These are phyloP conservation scores for Rhodocollybia butyracea DNA, from an alignment of 768 basidiomycete species.

Conservation along the genomic window DNA sequence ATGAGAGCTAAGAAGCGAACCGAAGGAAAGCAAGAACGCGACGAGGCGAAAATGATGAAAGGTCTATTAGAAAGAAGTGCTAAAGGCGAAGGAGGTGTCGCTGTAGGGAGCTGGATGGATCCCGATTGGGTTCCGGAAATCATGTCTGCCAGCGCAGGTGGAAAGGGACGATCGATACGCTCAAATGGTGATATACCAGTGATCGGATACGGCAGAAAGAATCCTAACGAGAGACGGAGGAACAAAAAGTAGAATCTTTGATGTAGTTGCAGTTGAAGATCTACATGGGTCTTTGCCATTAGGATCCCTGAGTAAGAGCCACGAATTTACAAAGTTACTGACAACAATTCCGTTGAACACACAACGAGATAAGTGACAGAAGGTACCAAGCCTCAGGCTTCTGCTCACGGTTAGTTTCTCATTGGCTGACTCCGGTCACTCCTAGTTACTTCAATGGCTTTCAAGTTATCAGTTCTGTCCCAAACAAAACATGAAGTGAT, in stretches of 20 bases:
- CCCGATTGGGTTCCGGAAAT: conserved; percentile 93
- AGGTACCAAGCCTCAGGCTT: too few species aligned
- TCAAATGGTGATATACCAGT: conserved; percentile 69
- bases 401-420: too few species aligned
- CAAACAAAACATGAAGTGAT: too few species aligned
- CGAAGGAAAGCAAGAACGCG: conserved; percentile 70
- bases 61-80: conserved; percentile 49
- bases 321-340: too few species aligned
- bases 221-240: conserved; percentile 81
- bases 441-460: too few species aligned
- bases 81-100: conserved; percentile 45
- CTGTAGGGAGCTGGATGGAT: conserved; percentile 86
- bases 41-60: conserved; percentile 73
- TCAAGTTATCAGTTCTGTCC: too few species aligned
- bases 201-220: conserved; percentile 84
- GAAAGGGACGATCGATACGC: conserved; percentile 62
- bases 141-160: conserved; percentile 59
- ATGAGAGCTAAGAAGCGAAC: conserved; percentile 75
- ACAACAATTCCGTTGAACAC: too few species aligned
- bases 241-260: conserved; percentile 39
- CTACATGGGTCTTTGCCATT: too few species aligned
- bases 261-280: too few species aligned
- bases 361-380: too few species aligned
- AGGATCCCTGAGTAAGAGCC: too few species aligned
- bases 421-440: too few species aligned